phyloP scores from a whole-genome alignment of 2,329 filamentous ascomycete species.

The Talaromyces sp. region DNA sequence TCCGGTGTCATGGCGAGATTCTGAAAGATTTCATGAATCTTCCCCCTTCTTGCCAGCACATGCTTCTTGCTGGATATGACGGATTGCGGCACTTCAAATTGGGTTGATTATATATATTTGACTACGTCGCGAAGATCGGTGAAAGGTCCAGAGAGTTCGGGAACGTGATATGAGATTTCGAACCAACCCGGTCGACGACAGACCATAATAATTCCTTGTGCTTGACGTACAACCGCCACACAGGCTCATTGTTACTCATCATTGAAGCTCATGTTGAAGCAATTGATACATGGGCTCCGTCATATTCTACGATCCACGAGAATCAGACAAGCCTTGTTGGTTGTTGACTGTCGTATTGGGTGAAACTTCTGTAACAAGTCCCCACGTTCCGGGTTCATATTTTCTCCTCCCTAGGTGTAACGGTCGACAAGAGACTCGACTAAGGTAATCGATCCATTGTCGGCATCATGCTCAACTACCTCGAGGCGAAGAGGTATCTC shows the following conservation, averaged over 20 bases:
- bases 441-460: too few species aligned
- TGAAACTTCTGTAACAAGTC: too few species aligned
- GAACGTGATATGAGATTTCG: neutral
- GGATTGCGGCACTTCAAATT: neutral
- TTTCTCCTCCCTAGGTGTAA: too few species aligned
- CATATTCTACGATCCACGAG: neutral
- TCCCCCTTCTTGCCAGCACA: neutral
- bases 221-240: neutral
- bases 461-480: too few species aligned
- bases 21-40: neutral
- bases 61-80: neutral
- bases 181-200: neutral
- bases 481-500: too few species aligned
- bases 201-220: neutral
- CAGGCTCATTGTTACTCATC: neutral
- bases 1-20: neutral
- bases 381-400: too few species aligned
- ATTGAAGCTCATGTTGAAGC: neutral
- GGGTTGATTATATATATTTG: neutral
- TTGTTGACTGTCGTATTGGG: neutral
- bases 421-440: too few species aligned
- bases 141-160: neutral
- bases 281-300: neutral
- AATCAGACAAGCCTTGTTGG: neutral
- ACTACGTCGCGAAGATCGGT: neutral